Percentiles rank a stretch among this genome's conserved stretches.
Conservation (phyloP, 441 rosid genomes). For the Pelargonium myrrhifolium region DNA sequence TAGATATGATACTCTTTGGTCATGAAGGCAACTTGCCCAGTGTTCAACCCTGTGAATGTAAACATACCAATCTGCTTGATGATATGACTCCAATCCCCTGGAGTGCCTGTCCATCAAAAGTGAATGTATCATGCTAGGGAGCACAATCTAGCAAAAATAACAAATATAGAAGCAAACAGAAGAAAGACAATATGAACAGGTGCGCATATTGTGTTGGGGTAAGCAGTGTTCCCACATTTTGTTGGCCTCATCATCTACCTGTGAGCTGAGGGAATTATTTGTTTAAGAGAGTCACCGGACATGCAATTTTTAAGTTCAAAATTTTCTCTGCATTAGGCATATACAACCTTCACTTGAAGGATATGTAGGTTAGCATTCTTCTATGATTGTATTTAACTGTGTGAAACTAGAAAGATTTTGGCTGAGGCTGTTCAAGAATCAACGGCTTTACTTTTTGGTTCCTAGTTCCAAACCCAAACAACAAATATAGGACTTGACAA, state of each 20-base stretch:
- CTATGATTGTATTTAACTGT: neutral
- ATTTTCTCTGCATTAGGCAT: neutral
- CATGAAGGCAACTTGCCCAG: slow-evolving; percentile 65
- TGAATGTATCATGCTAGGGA: neutral
- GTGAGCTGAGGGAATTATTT: neutral
- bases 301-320: neutral
- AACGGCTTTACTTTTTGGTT: neutral
- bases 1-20: slow-evolving; percentile 58
- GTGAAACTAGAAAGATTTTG: neutral
- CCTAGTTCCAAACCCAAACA: slow-evolving; percentile 9
- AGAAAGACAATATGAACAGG: neutral
- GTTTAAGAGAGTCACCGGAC: neutral
- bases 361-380: neutral
- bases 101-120: slow-evolving; percentile 43
- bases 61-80: slow-evolving; percentile 84
- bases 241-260: neutral
- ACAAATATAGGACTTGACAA: neutral
- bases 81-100: slow-evolving; percentile 77
- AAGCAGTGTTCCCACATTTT: neutral
- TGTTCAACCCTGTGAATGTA: slow-evolving; percentile 66
- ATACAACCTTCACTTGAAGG: neutral
- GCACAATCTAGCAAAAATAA: neutral
- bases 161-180: neutral
- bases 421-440: slow-evolving; percentile 7
- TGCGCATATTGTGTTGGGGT: neutral